Conservation (phyloP, 2,329 filamentous ascomycete genomes). For the Malbranchea zuffiana region DNA sequence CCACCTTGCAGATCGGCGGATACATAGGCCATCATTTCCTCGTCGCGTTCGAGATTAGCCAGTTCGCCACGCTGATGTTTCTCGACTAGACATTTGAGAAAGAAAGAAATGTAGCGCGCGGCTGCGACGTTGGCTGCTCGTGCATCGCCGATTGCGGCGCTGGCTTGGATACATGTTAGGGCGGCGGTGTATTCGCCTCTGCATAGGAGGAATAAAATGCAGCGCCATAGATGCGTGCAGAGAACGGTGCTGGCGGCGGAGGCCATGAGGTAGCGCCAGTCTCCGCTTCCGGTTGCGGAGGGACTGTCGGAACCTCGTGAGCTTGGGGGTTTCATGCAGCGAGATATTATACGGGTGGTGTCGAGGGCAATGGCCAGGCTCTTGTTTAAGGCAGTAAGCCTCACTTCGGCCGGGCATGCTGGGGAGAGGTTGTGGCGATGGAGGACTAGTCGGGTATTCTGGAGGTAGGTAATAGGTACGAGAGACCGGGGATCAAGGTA, state of each 20-base stretch:
- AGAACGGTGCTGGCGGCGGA: conserved; percentile 63
- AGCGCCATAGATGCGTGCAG: conserved; percentile 79
- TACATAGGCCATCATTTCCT: conserved; percentile 78
- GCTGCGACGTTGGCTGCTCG: conserved; percentile 66
- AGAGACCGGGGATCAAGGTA: conserved; percentile 64
- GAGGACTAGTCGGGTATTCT: conserved; percentile 72
- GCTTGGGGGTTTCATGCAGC: conserved; percentile 44
- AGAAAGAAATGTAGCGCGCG: conserved; percentile 72
- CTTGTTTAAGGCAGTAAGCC: conserved; percentile 62
- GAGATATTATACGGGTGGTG: conserved; percentile 63
- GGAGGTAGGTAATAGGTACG: conserved; percentile 63
- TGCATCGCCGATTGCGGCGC: conserved; percentile 57
- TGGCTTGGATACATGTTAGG: conserved; percentile 58
- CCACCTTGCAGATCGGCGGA: conserved; percentile 77
- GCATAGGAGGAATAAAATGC: conserved; percentile 67
- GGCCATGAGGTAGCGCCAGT: conserved; percentile 49
- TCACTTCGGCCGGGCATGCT: conserved; percentile 52
- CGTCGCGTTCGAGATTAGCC: conserved; percentile 51
- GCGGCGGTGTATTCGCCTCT: conserved; percentile 63
- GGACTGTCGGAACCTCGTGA: conserved; percentile 17
- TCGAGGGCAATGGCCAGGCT: conserved; percentile 67
- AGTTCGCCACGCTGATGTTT: conserved; percentile 38
- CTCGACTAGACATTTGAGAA: conserved; percentile 56
- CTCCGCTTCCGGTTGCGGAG: conserved; percentile 28
- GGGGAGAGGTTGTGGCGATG: conserved; percentile 82